phyloP scores from a whole-genome alignment of 768 basidiomycete species.

The Tulasnella sp. region DNA sequence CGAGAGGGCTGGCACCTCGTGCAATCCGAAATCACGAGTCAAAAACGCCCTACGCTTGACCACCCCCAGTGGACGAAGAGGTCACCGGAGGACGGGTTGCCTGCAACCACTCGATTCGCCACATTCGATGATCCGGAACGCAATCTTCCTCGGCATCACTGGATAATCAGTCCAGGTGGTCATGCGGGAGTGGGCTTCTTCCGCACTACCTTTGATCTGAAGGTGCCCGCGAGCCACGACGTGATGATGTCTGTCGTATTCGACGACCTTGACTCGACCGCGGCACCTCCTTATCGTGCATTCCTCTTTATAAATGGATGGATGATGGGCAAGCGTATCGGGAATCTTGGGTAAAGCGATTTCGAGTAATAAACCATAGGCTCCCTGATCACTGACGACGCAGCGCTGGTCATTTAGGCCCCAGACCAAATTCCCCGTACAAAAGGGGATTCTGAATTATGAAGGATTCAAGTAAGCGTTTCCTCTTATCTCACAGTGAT shows the following conservation, averaged over 20 bases:
- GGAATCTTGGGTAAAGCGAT: slow-evolving; percentile 45
- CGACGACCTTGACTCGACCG: slow-evolving; percentile 32
- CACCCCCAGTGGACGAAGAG: not conserved
- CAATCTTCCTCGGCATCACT: not conserved
- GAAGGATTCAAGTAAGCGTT: slow-evolving; percentile 51
- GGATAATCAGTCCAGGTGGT: slow-evolving; percentile 21
- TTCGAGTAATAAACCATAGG: not conserved
- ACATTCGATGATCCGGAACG: not conserved
- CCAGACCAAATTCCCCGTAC: slow-evolving; percentile 72
- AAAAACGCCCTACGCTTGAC: not conserved
- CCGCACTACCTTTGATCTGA: slow-evolving; percentile 56
- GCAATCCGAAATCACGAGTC: slow-evolving; percentile 36
- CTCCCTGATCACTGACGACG: no score
- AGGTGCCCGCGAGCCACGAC: slow-evolving; percentile 50
- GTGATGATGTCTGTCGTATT: slow-evolving; percentile 63
- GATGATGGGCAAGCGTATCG: slow-evolving; percentile 79
- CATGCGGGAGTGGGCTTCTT: slow-evolving; percentile 73
- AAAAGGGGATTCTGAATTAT: slow-evolving; percentile 67
- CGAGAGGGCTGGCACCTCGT: slow-evolving; percentile 66
- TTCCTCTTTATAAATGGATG: slow-evolving; percentile 76
- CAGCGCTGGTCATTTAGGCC: slow-evolving; percentile 41
- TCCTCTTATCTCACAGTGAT: slow-evolving; percentile 29
- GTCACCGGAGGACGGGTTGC: slow-evolving; percentile 39
- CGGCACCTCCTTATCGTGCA: slow-evolving; percentile 51
- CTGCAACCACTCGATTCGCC: slow-evolving; percentile 19